Base-by-base conservation (phyloP, 2,329 filamentous ascomycete genomes). In the Akanthomyces dipterigenus region DNA sequence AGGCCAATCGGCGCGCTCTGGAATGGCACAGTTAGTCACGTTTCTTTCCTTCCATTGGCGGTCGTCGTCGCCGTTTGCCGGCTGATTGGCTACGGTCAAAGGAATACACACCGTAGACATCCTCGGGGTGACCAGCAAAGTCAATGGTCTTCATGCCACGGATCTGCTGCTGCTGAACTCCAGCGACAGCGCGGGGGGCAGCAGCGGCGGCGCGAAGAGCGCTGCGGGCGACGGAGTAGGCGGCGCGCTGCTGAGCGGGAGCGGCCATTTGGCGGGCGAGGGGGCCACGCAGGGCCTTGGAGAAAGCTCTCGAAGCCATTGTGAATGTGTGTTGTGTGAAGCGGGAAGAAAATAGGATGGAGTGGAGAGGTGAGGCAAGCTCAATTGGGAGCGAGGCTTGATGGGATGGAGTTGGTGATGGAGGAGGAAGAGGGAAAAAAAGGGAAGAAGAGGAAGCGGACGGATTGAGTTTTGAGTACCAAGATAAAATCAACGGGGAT, bases 141-240 rank as follows among this genome's bases (percentile, higher is more conserved):
- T 98, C 93, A 78, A 99, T 93, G 70, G 93, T 97, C 91, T 99
- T 98, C 74, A 96, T 80, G 77, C 95, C 95, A 75, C 95, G 89
- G 68, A 84, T 81, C 82, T 91, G 88, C 82, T 91, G 88, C 76
- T 86, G 82, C 61, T 73, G 72, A 67, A 76, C 73, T 69, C 78
- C 75, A 54, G 80, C 76, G 65, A 79, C 79, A 67, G 80, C 77
- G 68, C 78, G 80, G 66, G 81, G 78, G 66, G 80, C 77, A 67
- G 80, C 77, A 69, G 81, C 76, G 67, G 82, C 80, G 65, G 80
- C 79, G 67, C 83, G 77, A 65, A 81, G 80, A 64, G 81, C 77
- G 72, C 78, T 81, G 70, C 84, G 76, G 68, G 83, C 84, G 71
- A 82, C 83, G 71, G 82, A 81, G 66, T 85, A 78, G 70, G 87